Conservation (phyloP, 495 filamentous ascomycete species). For the Monascus purpureus region DNA sequence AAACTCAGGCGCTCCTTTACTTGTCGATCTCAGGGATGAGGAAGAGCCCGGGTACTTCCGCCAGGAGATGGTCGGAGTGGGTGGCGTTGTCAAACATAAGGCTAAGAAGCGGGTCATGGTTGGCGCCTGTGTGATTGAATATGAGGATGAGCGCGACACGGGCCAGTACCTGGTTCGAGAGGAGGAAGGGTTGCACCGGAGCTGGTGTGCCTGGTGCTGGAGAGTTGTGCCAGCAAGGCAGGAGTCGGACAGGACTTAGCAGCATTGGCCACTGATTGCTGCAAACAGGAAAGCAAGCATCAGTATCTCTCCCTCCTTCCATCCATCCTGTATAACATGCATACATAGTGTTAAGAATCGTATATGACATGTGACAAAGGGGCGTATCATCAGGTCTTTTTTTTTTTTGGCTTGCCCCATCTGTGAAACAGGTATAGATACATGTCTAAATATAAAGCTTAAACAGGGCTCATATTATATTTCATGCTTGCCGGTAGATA, state of each 20-base stretch:
- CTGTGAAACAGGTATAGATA: too few relatives aligned
- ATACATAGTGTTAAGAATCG: too few relatives aligned
- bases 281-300: too few relatives aligned
- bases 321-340: too few relatives aligned
- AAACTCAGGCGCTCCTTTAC: too few relatives aligned
- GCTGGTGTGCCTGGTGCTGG: constrained; percentile 42
- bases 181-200: constrained; percentile 30
- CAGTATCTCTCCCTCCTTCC: too few relatives aligned
- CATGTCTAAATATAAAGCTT: too few relatives aligned
- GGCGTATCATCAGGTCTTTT: too few relatives aligned
- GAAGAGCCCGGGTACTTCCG: constrained; percentile 55
- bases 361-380: too few relatives aligned
- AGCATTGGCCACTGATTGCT: not conserved
- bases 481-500: too few relatives aligned
- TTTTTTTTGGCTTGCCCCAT: too few relatives aligned
- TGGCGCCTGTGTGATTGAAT: constrained; percentile 69
- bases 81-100: constrained; percentile 72
- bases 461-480: too few relatives aligned
- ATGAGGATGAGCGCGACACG: constrained; percentile 59
- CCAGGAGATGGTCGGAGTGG: constrained; percentile 80
- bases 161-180: constrained; percentile 52
- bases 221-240: constrained; percentile 22
- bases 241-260: constrained; percentile 6
- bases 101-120: constrained; percentile 59
- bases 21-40: constrained; percentile 13